phyloP scores from a whole-genome alignment of 805 yeast species.

The Ogataea chonburiensis region DNA sequence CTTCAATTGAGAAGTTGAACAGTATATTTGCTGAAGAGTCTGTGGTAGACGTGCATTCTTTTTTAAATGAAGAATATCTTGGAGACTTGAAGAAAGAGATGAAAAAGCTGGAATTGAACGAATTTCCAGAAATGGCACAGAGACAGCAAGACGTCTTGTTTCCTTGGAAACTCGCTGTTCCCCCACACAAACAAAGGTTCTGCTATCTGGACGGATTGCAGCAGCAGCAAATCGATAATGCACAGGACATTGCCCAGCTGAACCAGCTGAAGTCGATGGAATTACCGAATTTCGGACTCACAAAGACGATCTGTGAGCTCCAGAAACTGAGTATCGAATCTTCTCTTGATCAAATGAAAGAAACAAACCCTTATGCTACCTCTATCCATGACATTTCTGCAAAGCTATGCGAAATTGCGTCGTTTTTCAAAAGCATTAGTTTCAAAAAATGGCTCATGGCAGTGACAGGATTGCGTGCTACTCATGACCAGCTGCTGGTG shows the following conservation, averaged over 20 bases:
- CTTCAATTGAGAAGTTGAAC: constrained; percentile 43
- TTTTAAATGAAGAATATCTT: constrained; percentile 60
- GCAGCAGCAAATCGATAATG: constrained; percentile 32
- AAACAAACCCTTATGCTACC: constrained; percentile 21
- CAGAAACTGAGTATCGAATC: constrained; percentile 2
- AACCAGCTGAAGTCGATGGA: constrained; percentile 42
- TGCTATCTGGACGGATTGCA: constrained; percentile 73
- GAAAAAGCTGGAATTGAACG: constrained; percentile 59
- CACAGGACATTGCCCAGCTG: constrained; percentile 33
- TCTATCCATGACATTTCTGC: constrained; percentile 23
- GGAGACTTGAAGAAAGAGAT: constrained; percentile 44
- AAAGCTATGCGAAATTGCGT: constrained; percentile 52
- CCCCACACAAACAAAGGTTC: constrained; percentile 90
- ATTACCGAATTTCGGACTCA: constrained; percentile 50
- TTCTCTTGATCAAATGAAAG: constrained; percentile 1
- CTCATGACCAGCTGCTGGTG: constrained; percentile 65
- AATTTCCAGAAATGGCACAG: constrained; percentile 51
- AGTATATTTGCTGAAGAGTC: constrained; percentile 64
- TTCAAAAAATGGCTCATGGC: constrained; percentile 68
- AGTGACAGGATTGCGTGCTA: constrained; percentile 60
- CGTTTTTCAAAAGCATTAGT: constrained; percentile 56
- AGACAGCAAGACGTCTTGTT: constrained; percentile 49
- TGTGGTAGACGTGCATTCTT: constrained; percentile 60
- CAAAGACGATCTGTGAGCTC: constrained; percentile 14
- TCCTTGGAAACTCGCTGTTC: constrained; percentile 91